These are phyloP conservation scores for Xylaria sp. DNA, from an alignment of 2,329 filamentous ascomycete genomes.

Conservation along the genomic window DNA sequence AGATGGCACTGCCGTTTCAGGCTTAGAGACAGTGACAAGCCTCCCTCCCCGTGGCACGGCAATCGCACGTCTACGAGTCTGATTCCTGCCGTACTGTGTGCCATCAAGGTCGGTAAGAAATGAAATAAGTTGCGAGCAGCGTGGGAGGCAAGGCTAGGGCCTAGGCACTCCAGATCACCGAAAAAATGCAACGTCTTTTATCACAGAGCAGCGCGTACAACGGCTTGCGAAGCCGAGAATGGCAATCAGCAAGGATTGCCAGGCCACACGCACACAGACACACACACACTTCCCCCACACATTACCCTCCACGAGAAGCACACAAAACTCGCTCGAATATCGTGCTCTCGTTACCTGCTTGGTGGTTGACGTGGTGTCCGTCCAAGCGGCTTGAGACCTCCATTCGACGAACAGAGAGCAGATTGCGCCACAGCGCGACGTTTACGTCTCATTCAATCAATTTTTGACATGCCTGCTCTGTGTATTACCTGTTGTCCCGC, in stretches of 20 bases:
- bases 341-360: not conserved
- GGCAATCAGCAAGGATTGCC: not conserved
- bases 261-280: not conserved
- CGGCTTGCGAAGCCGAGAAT: not conserved
- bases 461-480: conserved; percentile 4
- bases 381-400: not conserved
- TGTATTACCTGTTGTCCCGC: conserved; percentile 7
- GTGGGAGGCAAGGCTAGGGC: not conserved
- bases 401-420: conserved; percentile 6
- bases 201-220: not conserved
- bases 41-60: no score
- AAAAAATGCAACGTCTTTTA: not conserved
- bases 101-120: no score
- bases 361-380: not conserved
- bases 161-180: not conserved
- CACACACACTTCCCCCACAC: not conserved
- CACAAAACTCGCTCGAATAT: not conserved
- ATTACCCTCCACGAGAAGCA: not conserved
- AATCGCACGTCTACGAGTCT: no score
- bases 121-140: not conserved
- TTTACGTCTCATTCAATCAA: conserved; percentile 9
- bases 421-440: conserved; percentile 22
- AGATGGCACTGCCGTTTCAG: no score
- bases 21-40: no score
- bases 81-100: no score